Evolutionary conservation across 352 stramenopile genomes (phyloP).

Genomic region (Plasmopara muralis): DNA sequence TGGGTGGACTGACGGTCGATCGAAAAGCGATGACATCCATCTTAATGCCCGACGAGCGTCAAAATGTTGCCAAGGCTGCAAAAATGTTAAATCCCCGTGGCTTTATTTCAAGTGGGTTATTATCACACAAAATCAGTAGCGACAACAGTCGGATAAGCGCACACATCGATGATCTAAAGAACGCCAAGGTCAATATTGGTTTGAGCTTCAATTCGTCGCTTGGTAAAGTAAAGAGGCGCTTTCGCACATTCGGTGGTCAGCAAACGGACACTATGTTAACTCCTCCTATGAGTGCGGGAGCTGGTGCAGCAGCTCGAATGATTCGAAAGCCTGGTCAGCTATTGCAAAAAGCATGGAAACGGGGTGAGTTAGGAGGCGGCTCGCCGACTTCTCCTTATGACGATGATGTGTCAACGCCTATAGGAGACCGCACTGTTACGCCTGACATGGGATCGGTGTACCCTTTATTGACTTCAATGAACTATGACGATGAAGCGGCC

Average conservation of each 20-base stretch:
- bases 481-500: slow-evolving; percentile 14
- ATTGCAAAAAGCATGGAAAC: slow-evolving; percentile 56
- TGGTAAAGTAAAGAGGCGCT: slow-evolving; percentile 67
- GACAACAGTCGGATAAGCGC: slow-evolving; percentile 18
- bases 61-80: slow-evolving; percentile 45
- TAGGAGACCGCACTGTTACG: slow-evolving; percentile 14
- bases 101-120: slow-evolving; percentile 20
- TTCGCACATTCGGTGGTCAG: slow-evolving; percentile 51
- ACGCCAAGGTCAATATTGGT: slow-evolving; percentile 64
- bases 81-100: slow-evolving; percentile 43
- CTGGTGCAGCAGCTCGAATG: slow-evolving; percentile 45
- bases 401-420: slow-evolving; percentile 21
- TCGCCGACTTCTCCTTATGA: slow-evolving; percentile 25
- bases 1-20: slow-evolving; percentile 18
- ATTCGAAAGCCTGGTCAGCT: slow-evolving; percentile 65
- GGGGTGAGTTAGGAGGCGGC: slow-evolving; percentile 19
- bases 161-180: slow-evolving; percentile 68
- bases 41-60: slow-evolving; percentile 57
- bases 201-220: slow-evolving; percentile 67
- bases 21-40: slow-evolving; percentile 40
- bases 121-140: slow-evolving; percentile 27
- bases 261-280: slow-evolving; percentile 34
- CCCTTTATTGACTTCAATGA: slow-evolving; percentile 16
- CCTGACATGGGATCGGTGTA: slow-evolving; percentile 19
- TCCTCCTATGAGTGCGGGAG: slow-evolving; percentile 19